A percentile compares a stretch with the other conserved stretches of the same genome.
Evolutionary conservation across 306 rosid genomes (phyloP).

Genomic region (Dalbergia cultrata): DNA sequence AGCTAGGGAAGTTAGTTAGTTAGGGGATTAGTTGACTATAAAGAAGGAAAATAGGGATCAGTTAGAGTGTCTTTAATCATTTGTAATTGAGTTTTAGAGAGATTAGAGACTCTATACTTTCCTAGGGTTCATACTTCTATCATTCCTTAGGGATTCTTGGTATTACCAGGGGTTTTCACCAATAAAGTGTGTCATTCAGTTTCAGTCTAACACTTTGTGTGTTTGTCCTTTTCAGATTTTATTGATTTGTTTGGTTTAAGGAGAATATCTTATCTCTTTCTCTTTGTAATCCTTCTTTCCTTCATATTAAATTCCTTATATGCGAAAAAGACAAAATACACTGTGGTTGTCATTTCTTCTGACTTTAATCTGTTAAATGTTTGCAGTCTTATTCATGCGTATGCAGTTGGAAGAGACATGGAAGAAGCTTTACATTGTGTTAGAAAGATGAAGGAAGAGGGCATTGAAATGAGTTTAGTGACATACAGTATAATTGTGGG

Average conservation of each 20-base stretch:
- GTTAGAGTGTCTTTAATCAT: too few relatives aligned
- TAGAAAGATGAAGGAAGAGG: slow-evolving; percentile 92
- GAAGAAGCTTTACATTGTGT: slow-evolving; percentile 95
- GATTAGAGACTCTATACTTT: too few relatives aligned
- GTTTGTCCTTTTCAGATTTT: background rate
- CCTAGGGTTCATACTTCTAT: too few relatives aligned
- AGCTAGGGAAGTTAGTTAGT: too few relatives aligned
- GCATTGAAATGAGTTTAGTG: slow-evolving; percentile 86
- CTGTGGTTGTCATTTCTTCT: slow-evolving; percentile 25
- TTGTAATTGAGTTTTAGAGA: too few relatives aligned
- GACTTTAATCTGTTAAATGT: slow-evolving; percentile 51
- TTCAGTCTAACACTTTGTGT: too few relatives aligned
- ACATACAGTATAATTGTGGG: slow-evolving; percentile 92
- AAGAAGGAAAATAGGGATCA: too few relatives aligned
- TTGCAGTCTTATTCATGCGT: slow-evolving; percentile 99
- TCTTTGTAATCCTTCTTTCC: slow-evolving; percentile 27
- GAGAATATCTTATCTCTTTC: slow-evolving; percentile 10
- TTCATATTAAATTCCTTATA: slow-evolving; percentile 20
- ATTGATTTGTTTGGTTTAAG: slow-evolving; percentile 27
- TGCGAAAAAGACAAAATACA: slow-evolving; percentile 25
- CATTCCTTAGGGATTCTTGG: too few relatives aligned
- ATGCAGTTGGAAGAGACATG: slow-evolving; percentile 99
- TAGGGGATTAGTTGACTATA: too few relatives aligned
- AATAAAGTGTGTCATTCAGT: too few relatives aligned
- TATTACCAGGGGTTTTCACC: too few relatives aligned